These are phyloP conservation scores for Cutaneotrichosporon sp. DNA, from an alignment of 1,284 basidiomycete genomes.

Conservation along the genomic window DNA sequence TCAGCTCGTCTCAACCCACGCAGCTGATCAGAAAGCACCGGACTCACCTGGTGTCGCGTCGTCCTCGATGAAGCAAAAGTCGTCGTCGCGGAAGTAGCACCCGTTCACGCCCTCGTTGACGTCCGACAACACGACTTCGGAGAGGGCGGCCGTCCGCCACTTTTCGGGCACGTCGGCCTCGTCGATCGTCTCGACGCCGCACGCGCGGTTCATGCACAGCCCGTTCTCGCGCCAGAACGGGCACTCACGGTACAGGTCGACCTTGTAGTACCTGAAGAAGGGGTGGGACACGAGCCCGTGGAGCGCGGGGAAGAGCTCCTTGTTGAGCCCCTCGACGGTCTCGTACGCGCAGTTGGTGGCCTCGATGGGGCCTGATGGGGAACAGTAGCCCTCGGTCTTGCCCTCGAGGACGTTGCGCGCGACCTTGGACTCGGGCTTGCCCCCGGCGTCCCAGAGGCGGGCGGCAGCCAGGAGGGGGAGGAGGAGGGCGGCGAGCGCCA, in stretches of 20 bases:
- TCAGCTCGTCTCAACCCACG: background rate
- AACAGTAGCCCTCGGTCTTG: conserved; percentile 53
- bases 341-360: conserved; percentile 94
- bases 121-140: conserved; percentile 59
- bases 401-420: conserved; percentile 54
- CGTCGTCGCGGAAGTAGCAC: conserved; percentile 86
- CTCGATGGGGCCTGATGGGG: conserved; percentile 92
- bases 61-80: conserved; percentile 93
- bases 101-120: conserved; percentile 62
- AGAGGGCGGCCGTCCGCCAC: conserved; percentile 79
- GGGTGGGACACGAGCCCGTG: conserved; percentile 79
- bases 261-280: conserved; percentile 95
- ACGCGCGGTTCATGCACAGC: conserved; percentile 88
- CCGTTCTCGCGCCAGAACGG: conserved; percentile 97
- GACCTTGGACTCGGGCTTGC: conserved; percentile 43
- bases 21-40: too few relatives aligned
- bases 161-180: conserved; percentile 92
- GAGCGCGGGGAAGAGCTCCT: conserved; percentile 71
- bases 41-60: conserved; percentile 58
- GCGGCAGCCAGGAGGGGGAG: background rate
- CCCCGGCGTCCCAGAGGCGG: background rate
- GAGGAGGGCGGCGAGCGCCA: background rate
- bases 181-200: conserved; percentile 87
- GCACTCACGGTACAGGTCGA: conserved; percentile 92
- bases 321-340: conserved; percentile 86